Base-by-base conservation (phyloP, 345 rosid genomes). In the Clausena lansium region DNA sequence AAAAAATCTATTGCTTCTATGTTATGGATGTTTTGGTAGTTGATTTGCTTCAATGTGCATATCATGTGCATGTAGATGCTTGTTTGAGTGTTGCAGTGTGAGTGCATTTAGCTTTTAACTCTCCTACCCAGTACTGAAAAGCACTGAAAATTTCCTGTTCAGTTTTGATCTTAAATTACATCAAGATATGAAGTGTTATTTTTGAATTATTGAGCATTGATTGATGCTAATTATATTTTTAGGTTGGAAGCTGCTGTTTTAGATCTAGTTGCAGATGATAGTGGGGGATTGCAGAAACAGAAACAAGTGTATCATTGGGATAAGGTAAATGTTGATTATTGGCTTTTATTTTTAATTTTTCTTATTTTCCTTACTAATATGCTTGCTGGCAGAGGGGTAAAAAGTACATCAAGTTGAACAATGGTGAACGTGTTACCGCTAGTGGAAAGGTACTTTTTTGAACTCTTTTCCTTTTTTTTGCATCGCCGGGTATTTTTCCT, bases 261-360 rank as follows among this genome's bases (percentile, higher is more conserved):
- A 36, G 98, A 96, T 91, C 93, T 96, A 62, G 97, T 96, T 77
- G 99, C 97, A 70, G 99, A 94, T 83, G 95, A 96, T 82, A 83
- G 89, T 68, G 85, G 38, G 73, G 98, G 97, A 65, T 79, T 92
- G 84, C 89, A 89, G 83, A 93, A 94, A 84, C 98, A 94, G 80
- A 86, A 90, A 84, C 32, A 90, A 32, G 78, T 78, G 75, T 91
- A 79, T 78, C 99, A 96, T 76, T 96, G 99, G 99, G 99, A 96
- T 85, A 94, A 90, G 98, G 99, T 96, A 84, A 38, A 79, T 39
- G 28, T 82, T 72, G 27, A 33, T 20, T 73, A n/a, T 60, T 74
- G 67, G 11, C 7, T 57, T 58, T 36, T 62, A 28, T 19, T 65
- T 35, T 54, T 27, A 2, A 19, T 58, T 67, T 38, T 19, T 14